Evolutionary conservation across 306 rosid species (phyloP).

Genomic region (Pterocarpus macrocarpus): DNA sequence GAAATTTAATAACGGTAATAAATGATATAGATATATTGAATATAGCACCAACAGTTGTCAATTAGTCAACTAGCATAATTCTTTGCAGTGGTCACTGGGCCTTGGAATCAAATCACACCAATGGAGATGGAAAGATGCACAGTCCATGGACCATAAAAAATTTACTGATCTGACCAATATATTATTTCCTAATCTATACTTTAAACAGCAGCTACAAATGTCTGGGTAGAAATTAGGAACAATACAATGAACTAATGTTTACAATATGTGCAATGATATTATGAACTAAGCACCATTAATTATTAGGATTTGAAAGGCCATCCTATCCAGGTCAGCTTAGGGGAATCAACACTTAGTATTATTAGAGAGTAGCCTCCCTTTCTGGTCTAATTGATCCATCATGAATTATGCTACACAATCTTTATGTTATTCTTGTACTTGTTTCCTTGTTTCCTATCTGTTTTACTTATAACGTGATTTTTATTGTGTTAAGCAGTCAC

Average conservation of each 20-base stretch:
- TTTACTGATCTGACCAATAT: neutral
- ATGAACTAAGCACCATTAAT: neutral
- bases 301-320: constrained; percentile 4
- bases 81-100: neutral
- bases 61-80: neutral
- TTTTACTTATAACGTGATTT: neutral
- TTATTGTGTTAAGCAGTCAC: neutral
- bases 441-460: neutral
- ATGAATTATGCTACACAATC: neutral
- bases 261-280: constrained; percentile 6
- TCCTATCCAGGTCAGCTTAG: constrained; percentile 1
- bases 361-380: neutral
- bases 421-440: neutral
- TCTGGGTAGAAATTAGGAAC: neutral
- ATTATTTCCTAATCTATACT: constrained; percentile 6
- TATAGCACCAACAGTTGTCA: neutral
- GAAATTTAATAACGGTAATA: neutral
- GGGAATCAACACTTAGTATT: neutral
- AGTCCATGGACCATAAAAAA: neutral
- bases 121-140: neutral
- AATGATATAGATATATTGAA: constrained; percentile 14
- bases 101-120: neutral
- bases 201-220: neutral
- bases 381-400: neutral
- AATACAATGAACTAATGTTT: neutral